Evolutionary conservation across 495 filamentous ascomycete species (phyloP), one percentile per base, ranked within the genome.

Genomic region (Penicillium cinerascens): DNA sequence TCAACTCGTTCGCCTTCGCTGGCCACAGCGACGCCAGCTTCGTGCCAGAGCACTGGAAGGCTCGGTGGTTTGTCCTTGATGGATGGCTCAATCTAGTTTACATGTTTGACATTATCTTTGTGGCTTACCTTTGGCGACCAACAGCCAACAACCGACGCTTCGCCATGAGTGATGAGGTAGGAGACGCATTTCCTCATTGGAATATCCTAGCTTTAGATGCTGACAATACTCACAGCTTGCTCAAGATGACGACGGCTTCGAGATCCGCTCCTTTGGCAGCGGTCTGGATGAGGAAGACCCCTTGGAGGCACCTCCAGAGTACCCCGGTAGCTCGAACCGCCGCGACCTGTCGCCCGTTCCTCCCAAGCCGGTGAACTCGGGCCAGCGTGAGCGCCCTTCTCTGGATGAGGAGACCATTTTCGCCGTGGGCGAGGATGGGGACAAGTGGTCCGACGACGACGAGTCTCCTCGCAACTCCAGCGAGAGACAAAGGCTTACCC

Each of bases 31-130:
- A 91, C 54, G 88, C 88, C 5, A 87, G 91, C 67, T 98, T 95
- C 64, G 89, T 95, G 9, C 93, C 95, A 3, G 87, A 87, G 48
- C 91, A 97, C 73, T 99, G 93, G 93, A 88, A 95, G 77, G 87
- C 85, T 16, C 76, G 93, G 45, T 99, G 93, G 93, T 99, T 99
- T 67, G 84, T 99, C 23, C 81, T 97, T 10, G 93, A 99, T 64
- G 93, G 93, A 48, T 99, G 93, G 93, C 79, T 97, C 45, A 97
- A 97, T 69, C 64, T 97, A 16, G 95, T 99, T 18, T 99, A 99
- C 67, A 80, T 99, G 42, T 86, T 87, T 57, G 92, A 97, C 65
- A 86, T 99, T 20, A 81, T 80, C 37, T 96, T 90, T 69, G 82
- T 99, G 42, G 89, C 92, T n/a, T 99, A 97, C 61, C 77, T 99